Conservation (phyloP, 192 early-diverging fungal species). For the Lobulomyces angularis region DNA sequence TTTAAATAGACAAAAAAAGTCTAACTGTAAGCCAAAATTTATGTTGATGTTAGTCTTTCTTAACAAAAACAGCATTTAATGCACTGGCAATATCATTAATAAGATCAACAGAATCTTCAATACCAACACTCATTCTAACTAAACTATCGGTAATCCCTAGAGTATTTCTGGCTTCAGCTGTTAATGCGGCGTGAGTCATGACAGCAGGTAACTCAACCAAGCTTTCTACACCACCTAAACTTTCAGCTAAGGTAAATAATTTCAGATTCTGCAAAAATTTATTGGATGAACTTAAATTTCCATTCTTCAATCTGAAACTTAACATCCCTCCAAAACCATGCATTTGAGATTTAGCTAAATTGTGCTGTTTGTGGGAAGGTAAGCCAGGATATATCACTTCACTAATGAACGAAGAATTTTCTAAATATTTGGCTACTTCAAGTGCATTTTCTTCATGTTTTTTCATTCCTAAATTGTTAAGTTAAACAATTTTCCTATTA, state of each 20-base stretch:
- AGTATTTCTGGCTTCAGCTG: constrained; percentile 66
- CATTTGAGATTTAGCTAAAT: constrained; percentile 75
- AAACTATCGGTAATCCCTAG: constrained; percentile 90
- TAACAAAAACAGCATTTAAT: too few relatives aligned
- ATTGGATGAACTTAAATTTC: constrained; percentile 65
- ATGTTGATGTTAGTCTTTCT: too few relatives aligned
- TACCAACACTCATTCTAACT: constrained; percentile 83
- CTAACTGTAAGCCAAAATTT: too few relatives aligned
- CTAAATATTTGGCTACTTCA: constrained; percentile 67
- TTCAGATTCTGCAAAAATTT: constrained; percentile 65
- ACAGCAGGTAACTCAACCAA: constrained; percentile 85
- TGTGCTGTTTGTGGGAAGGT: constrained; percentile 80
- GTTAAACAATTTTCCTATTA: neutral
- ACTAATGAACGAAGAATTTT: constrained; percentile 52
- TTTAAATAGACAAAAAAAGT: too few relatives aligned
- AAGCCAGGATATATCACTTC: constrained; percentile 92
- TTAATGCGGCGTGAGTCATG: constrained; percentile 92
- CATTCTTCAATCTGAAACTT: constrained; percentile 75
- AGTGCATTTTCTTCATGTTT: constrained; percentile 78
- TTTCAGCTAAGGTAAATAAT: constrained; percentile 91
- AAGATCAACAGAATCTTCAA: constrained; percentile 84
- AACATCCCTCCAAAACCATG: constrained; percentile 95
- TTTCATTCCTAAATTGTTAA: constrained; percentile 44
- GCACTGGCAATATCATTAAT: constrained; percentile 61
- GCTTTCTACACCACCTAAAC: constrained; percentile 88